Conservation (phyloP, 768 basidiomycete genomes). For the Podaxis pistillaris region DNA sequence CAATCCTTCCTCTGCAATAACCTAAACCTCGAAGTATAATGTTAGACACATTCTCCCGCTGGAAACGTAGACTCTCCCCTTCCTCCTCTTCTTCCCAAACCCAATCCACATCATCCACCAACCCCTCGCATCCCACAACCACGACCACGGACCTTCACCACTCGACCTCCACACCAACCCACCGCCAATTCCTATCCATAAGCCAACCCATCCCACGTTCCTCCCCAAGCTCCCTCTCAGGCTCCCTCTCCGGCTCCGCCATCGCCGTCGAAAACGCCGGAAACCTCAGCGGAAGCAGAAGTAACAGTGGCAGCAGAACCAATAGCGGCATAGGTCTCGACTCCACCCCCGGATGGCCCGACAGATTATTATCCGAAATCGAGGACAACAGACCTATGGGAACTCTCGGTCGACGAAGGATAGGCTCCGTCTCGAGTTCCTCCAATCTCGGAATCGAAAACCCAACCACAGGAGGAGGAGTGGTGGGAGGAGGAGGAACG, state of each 20-base stretch:
- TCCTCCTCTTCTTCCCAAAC: background rate
- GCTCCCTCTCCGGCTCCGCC: conserved; percentile 23
- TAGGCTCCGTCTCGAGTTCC: background rate
- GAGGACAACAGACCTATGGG: conserved; percentile 14
- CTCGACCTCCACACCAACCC: conserved; percentile 11
- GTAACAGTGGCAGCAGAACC: background rate
- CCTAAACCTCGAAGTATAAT: background rate
- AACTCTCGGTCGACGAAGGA: background rate
- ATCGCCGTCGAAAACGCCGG: background rate
- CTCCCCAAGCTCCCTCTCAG: conserved; percentile 32
- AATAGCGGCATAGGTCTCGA: background rate
- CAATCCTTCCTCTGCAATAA: background rate
- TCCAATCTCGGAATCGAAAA: background rate
- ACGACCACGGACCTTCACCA: background rate
- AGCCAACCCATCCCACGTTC: conserved; percentile 35
- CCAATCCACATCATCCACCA: background rate
- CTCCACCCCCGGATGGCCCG: background rate
- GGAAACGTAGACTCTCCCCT: conserved; percentile 4
- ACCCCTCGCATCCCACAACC: background rate
- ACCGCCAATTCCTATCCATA: conserved; percentile 23
- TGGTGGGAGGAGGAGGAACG: background rate
- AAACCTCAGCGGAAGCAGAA: conserved; percentile 1
- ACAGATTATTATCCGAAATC: conserved; percentile 11
- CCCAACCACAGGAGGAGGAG: background rate
- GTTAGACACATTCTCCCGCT: background rate